Base-by-base conservation (phyloP, 1,284 basidiomycete species). In the Thecaphora thlaspeos region DNA sequence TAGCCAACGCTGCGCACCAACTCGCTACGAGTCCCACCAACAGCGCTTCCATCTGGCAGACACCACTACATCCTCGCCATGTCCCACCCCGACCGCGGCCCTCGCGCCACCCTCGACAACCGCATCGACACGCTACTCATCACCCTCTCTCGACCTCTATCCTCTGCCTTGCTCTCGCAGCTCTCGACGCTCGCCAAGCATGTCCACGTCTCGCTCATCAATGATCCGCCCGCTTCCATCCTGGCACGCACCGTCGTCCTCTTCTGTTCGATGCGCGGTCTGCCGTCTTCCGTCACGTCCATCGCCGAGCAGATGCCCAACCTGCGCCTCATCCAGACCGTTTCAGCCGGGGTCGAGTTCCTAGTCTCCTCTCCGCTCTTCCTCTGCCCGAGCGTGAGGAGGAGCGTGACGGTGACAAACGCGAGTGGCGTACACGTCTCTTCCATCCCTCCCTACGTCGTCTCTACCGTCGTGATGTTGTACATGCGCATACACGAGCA, bases 371-470 rank as follows among this genome's bases (percentile, higher is more conserved):
- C 32, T 4, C 32, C 32, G 11, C 10, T 15, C 15, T 34, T 34
- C 14, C 7, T 7, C 28, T 34, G 11, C 5, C 11, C 32, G 12
- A 15, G 11, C 4, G 32, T 34, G 32, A 11, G 32, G 11, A 17
- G 15, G n/a, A 4, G 32, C 32, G 12, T 34, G 10, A 17, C 17
- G 11, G 32, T 34, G 11, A 15, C 32, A 28, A 45, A 45, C 32
- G 28, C 43, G 4, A 34, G 30, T 18, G 43, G 43, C 43, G 4
- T 34, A 12, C 43, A 45, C n/a, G 43, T 45, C 8, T 4, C 23
- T 19, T 36, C 30, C 43, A 45, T 45, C 32, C 43, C 43, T 3
- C 43, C 43, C 22, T 45, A 37, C 30, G 34, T 45, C 15, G 2
- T 45, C 15, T 4, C 43, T 11, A 45, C 43, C 9, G 24, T 37